A percentile compares a stretch with the other conserved stretches of the same genome.
phyloP scores from a whole-genome alignment of 148 eudicot species.

The Cornus controversa region DNA sequence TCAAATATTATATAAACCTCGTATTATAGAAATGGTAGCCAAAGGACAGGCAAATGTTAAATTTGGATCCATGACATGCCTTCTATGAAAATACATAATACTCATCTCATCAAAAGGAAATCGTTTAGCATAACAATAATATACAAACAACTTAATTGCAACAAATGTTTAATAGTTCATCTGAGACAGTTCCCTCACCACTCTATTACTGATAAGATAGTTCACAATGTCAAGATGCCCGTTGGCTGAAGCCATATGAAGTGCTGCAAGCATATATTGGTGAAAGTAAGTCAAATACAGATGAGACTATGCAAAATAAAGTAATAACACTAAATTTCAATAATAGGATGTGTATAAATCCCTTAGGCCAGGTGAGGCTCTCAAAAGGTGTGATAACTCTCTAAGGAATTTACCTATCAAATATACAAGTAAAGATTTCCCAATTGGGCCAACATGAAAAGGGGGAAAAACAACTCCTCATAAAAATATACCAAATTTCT shows the following conservation, averaged over 20 bases:
- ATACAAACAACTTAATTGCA: not conserved
- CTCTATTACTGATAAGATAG: slow-evolving; percentile 74
- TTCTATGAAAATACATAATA: too few species aligned
- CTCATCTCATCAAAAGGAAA: not conserved
- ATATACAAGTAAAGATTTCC: too few species aligned
- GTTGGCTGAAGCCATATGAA: slow-evolving; percentile 98
- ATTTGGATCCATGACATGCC: too few species aligned
- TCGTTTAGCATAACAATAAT: not conserved
- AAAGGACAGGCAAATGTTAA: not conserved
- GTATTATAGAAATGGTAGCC: not conserved
- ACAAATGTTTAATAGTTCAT: not conserved
- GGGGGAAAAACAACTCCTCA: not conserved
- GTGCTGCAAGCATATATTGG: slow-evolving; percentile 52
- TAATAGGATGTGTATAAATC: not conserved
- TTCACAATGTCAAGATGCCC: slow-evolving; percentile 75
- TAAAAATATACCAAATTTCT: not conserved
- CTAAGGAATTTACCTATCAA: not conserved
- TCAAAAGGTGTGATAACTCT: not conserved
- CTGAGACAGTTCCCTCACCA: slow-evolving; percentile 44
- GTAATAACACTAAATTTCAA: not conserved
- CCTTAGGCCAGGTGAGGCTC: not conserved
- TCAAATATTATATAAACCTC: too few species aligned
- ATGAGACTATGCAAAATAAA: too few species aligned
- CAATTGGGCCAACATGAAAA: not conserved
- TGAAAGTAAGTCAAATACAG: slow-evolving; percentile 8